Evolutionary conservation across 2,329 filamentous ascomycete species (phyloP).

Genomic region (Xylariaceae sp.): DNA sequence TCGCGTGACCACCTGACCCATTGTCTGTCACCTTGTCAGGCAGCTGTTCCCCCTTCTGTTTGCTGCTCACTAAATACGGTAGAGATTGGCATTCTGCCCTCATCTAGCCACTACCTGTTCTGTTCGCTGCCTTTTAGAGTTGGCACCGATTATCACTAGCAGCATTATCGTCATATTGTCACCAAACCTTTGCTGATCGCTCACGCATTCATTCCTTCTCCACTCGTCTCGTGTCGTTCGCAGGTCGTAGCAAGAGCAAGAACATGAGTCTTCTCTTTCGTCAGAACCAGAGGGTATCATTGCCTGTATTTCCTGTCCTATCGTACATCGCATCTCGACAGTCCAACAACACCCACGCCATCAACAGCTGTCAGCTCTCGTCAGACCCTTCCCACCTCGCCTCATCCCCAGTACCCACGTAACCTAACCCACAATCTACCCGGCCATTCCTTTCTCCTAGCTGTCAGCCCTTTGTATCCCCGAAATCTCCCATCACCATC

Average conservation of each 20-base stretch:
- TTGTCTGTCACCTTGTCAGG: neutral
- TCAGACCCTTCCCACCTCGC: neutral
- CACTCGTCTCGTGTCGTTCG: no score
- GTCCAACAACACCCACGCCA: constrained; percentile 10
- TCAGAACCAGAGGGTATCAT: constrained; percentile 34
- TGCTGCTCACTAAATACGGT: no score
- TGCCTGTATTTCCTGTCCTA: constrained; percentile 30
- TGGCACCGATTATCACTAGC: neutral
- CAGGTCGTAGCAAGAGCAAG: no score
- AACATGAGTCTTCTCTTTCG: no score
- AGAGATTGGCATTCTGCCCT: no score
- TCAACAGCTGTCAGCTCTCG: constrained; percentile 3
- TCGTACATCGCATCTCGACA: constrained; percentile 28
- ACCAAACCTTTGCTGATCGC: no score
- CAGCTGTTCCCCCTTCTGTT: no score
- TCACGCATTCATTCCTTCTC: no score
- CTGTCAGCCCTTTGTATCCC: constrained; percentile 4
- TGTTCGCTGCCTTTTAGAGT: neutral
- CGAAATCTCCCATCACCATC: neutral
- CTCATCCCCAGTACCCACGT: neutral
- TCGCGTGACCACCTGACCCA: constrained; percentile 2
- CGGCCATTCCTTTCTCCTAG: constrained; percentile 7
- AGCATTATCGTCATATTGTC: no score
- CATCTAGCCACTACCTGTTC: neutral
- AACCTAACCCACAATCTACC: constrained; percentile 17